Conservation (phyloP, 2,329 filamentous ascomycete genomes). For the Pseudofabraea citricarpa region DNA sequence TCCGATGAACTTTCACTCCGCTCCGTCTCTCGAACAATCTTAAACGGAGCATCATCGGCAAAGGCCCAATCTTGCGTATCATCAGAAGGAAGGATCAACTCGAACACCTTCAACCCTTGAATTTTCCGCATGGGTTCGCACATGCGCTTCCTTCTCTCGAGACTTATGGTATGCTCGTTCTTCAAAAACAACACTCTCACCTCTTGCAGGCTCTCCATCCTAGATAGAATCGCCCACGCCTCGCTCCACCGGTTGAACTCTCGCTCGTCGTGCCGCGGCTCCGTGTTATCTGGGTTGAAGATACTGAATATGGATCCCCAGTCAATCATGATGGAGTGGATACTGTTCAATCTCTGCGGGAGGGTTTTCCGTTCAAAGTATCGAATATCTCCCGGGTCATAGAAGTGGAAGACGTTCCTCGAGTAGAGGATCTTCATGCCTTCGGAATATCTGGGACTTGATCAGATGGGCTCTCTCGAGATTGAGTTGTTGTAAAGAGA, state of each 20-base stretch:
- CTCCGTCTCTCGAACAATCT: too few relatives aligned
- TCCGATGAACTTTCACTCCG: too few relatives aligned
- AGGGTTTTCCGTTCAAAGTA: constrained; percentile 14
- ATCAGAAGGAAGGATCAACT: constrained; percentile 13
- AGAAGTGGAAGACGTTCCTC: constrained; percentile 21
- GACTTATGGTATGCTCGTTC: constrained; percentile 8
- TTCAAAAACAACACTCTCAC: constrained; percentile 11
- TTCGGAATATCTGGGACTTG: constrained; percentile 14
- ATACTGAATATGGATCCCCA: constrained; percentile 17
- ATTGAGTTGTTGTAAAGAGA: neutral
- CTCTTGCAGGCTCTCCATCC: constrained; percentile 11
- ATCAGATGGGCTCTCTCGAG: neutral
- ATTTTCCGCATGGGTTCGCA: constrained; percentile 13
- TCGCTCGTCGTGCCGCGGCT: constrained; percentile 8
- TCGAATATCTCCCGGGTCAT: constrained; percentile 16
- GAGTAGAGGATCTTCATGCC: constrained; percentile 19
- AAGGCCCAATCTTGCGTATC: constrained; percentile 13
- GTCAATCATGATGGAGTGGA: constrained; percentile 13
- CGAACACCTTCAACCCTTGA: constrained; percentile 11
- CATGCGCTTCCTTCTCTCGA: constrained; percentile 10
- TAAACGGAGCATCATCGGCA: constrained; percentile 10
- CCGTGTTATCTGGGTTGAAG: constrained; percentile 12
- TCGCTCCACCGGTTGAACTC: constrained; percentile 12
- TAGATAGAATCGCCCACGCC: constrained; percentile 12
- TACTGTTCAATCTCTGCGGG: constrained; percentile 18